Evolutionary conservation across 2,329 filamentous ascomycete genomes (phyloP), one percentile per base, ranked within the genome.

Genomic region (Sarocladium brachiariae): DNA sequence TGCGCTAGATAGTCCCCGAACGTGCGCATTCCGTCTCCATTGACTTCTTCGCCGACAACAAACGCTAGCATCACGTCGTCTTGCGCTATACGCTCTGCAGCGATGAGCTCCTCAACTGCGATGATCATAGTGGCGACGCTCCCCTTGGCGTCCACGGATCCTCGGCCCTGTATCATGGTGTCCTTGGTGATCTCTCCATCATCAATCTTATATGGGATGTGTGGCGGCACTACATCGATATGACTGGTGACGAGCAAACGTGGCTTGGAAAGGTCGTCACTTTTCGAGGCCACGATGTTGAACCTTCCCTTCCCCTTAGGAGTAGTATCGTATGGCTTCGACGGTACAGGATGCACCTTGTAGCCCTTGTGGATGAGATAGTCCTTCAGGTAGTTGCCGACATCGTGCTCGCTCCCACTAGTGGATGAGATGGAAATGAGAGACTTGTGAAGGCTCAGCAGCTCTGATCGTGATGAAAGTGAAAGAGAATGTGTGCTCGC

Each of bases 41-140:
- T 74, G 2, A 76, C 77, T 66, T 97, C 92, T 66, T 99, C 92
- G 53, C 89, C 90, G 0, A 96, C 87, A 0, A 88, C 84, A 55
- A 78, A 87, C 1, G 86, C 64, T 13, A 88, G 69, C 53, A 81
- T 74, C 0, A 83, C 68, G 57, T 84, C 78, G 2, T 71, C 71
- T 2, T 67, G 62, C 8, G 61, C 56, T n/a, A 80, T 65, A 30
- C 65, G 58, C 0, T 62, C 62, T 0, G 67, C 57, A 0, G 63
- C 59, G 4, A 81, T 60, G 7, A 87, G 72, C 56, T 77, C 68
- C 54, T 77, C 69, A 3, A 87, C 69, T 0, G 89, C 89, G 19
- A 77, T 78, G 53, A 92, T 80, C 65, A 91, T 87, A 7, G 87
- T 77, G 0, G 89, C 87, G 11, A 93, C 75, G 58, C 76, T 79